Evolutionary conservation across 345 rosid genomes (phyloP).

Genomic region (Rhodamnia rubescens): DNA sequence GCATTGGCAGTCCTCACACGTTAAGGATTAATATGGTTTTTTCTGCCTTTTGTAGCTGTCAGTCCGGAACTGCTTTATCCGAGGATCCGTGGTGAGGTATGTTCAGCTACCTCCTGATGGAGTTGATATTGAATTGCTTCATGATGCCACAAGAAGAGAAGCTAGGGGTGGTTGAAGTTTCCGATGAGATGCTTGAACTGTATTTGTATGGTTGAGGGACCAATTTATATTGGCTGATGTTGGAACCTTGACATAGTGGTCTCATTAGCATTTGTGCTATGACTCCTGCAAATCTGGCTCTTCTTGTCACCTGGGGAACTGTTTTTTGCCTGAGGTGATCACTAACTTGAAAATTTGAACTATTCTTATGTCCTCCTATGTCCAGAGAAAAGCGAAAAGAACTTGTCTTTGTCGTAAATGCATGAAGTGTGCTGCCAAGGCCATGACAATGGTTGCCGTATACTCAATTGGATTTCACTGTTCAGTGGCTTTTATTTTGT

Average conservation of each 20-base stretch:
- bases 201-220: neutral
- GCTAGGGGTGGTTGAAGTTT: slow-evolving; percentile 81
- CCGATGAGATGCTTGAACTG: neutral
- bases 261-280: neutral
- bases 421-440: neutral
- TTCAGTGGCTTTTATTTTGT: neutral
- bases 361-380: neutral
- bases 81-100: slow-evolving; percentile 98
- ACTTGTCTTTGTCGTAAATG: neutral
- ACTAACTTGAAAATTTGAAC: neutral
- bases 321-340: neutral
- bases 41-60: slow-evolving; percentile 55
- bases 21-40: neutral
- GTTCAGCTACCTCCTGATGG: slow-evolving; percentile 96
- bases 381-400: neutral
- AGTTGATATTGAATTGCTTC: slow-evolving; percentile 92
- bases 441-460: neutral
- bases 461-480: neutral
- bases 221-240: neutral
- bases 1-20: fast-evolving
- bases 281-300: neutral
- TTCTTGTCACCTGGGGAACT: neutral
- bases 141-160: slow-evolving; percentile 98
- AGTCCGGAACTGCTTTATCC: slow-evolving; percentile 94
- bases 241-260: neutral